Base-by-base conservation (phyloP, 2,329 filamentous ascomycete species). In the Botrytis pseudocinerea region DNA sequence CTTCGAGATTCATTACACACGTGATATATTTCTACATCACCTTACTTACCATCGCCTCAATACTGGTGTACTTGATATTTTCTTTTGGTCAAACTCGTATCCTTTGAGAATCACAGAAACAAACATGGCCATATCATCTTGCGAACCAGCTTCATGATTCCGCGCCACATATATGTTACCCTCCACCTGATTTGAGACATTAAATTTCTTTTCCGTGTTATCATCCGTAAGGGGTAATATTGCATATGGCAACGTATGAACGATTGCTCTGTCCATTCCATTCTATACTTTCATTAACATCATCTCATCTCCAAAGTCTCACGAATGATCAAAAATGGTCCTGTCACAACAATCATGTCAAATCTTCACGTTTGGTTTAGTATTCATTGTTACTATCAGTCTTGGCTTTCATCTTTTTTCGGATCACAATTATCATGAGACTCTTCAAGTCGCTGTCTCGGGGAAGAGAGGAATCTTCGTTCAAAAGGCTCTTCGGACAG, bases 401-500 rank as follows among this genome's bases (percentile, higher is more conserved):
- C 16, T 68, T 32, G 57, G 40, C n/a, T 63, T n/a, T 2, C 70
- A 73, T 46, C 35, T 73, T 5, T 70, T 70, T 57, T 69, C 65
- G 10, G 57, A 63, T 44, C 71, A 62, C 6, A 59, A 73, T 63
- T 73, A 73, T 18, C 71, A 70, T 57, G 65, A 73, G 25, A 60
- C 59, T 38, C 22, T 61, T n/a, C 65, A 38, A 42, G 22, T 73
- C 16, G 65, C 44, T 18, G 40, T 70, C n/a, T 61, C 63, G 1
- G 68, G 71, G 28, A 69, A 73, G 46, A 75, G 72, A 38, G 68
- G 35, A 4, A 38, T 68, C 35, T 77, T 78, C 66, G 70, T 77
- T 25, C 38, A 76, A 44, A 69, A 70, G 20, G 72, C 69, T 32
- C 38, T 75, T 4, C 66, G 72, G 2, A 71, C 68, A 25, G 73